Base-by-base conservation (phyloP, 495 filamentous ascomycete species). In the Podospora pseudopauciseta region DNA sequence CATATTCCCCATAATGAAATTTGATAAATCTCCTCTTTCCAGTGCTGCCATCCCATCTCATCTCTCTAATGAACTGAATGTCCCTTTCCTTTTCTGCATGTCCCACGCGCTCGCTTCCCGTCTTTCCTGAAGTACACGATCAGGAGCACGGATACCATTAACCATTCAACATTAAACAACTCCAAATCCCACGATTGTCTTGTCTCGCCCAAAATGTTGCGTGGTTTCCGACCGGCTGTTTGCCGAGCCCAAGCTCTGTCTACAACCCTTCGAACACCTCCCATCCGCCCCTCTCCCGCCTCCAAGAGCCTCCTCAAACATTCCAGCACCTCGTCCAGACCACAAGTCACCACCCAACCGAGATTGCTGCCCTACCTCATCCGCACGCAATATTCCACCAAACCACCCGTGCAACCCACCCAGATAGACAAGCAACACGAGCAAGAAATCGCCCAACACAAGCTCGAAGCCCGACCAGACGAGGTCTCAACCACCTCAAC, bases 401-500 rank as follows among this genome's bases (percentile, higher is more conserved):
- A 75, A 44, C 68, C 72, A 0, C 74, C 74, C 0, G 19, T 75
- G 0, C 74, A 67, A 13, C 75, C 74, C 18, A 74, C 57, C 49
- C 62, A 70, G 56, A 82, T 82, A 63, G 83, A 91, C 73, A 78
- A 68, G 55, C 79, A 87, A 66, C 73, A 72, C 53, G 89, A 91
- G 69, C 77, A 83, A 61, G 76, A 81, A 70, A 34, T 84, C 5
- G 78, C 76, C 23, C 68, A 85, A 27, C 67, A 84, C 67, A 86
- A 86, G 65, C 70, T 92, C 4, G 72, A 85, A 65, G 65, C 82
- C 3, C 72, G 85, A 62, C 89, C 90, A 1, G 85, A 87, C 20
- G 74, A 80, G 5, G 88, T 92, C 11, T 82, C 86, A 1, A 76
- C 75, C n/a, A 79, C 73, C 3, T 91, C 89, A 0, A 83, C 76